phyloP scores from a whole-genome alignment of 2,329 filamentous ascomycete species.

The Aspergillus vadensis region DNA sequence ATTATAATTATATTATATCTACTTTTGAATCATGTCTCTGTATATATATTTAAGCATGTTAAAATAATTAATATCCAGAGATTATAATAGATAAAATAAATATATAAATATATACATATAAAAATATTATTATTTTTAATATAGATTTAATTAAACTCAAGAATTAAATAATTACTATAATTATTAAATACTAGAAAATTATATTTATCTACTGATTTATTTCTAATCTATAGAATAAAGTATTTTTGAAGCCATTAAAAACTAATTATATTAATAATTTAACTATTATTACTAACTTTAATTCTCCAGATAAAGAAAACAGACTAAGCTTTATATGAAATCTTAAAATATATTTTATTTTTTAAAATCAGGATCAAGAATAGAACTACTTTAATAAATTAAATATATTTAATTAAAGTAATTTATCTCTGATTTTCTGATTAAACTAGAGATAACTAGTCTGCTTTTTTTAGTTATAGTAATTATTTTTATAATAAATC shows the following conservation, averaged over 20 bases:
- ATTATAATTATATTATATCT: neutral
- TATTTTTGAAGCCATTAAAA: neutral
- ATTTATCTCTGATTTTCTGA: neutral
- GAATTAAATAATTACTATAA: neutral
- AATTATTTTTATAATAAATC: neutral
- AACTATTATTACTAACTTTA: neutral
- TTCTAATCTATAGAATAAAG: neutral
- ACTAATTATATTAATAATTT: neutral
- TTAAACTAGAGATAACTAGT: neutral
- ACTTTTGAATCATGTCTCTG: neutral
- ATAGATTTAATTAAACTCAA: neutral
- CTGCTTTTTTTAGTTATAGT: neutral
- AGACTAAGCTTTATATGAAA: neutral
- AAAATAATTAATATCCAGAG: neutral
- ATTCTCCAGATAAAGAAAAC: neutral
- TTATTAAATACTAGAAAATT: neutral
- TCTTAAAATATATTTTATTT: neutral
- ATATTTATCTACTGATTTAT: neutral
- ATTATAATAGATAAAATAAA: neutral
- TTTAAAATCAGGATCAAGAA: neutral
- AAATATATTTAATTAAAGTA: conserved; percentile 1
- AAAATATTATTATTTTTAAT: neutral
- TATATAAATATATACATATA: neutral
- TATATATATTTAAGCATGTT: neutral
- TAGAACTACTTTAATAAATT: neutral